Conservation (phyloP, 1,284 basidiomycete genomes). For the Mycosarcoma maydis region DNA sequence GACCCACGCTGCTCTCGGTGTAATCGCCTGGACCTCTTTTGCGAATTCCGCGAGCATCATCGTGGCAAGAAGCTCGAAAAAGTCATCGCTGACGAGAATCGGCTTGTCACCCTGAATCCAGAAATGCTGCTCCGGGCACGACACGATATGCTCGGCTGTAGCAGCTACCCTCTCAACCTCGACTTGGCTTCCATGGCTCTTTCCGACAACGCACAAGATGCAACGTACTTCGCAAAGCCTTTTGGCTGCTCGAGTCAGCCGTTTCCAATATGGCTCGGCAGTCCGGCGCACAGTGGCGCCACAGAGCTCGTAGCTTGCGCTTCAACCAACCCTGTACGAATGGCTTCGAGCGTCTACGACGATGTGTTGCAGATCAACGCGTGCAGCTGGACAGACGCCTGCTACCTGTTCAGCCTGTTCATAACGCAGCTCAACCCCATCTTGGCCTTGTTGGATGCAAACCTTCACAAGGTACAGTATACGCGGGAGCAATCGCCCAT, state of each 20-base stretch:
- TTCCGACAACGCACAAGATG: neutral
- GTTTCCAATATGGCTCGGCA: neutral
- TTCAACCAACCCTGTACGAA: constrained; percentile 2
- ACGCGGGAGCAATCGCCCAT: constrained; percentile 79
- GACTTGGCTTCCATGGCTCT: constrained; percentile 9
- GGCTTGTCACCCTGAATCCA: constrained; percentile 19
- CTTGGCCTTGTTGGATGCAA: constrained; percentile 64
- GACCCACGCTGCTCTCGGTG: constrained; percentile 37
- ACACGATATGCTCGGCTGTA: constrained; percentile 15
- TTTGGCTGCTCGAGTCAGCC: neutral
- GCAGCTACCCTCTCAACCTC: constrained; percentile 34
- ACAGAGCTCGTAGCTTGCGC: neutral
- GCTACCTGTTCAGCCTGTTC: constrained; percentile 35
- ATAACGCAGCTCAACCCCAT: constrained; percentile 47
- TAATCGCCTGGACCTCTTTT: constrained; percentile 40
- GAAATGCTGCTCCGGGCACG: constrained; percentile 25
- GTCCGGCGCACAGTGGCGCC: neutral
- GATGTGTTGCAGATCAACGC: constrained; percentile 26
- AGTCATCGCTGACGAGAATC: constrained; percentile 37
- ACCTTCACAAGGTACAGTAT: constrained; percentile 69
- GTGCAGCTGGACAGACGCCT: constrained; percentile 28
- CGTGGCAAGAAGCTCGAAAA: constrained; percentile 48
- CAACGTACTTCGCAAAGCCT: neutral
- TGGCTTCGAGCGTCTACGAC: constrained; percentile 32
- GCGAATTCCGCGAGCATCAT: constrained; percentile 47